phyloP scores from a whole-genome alignment of 192 early-diverging fungal genomes.

The Jimgerdemannia lactiflua region DNA sequence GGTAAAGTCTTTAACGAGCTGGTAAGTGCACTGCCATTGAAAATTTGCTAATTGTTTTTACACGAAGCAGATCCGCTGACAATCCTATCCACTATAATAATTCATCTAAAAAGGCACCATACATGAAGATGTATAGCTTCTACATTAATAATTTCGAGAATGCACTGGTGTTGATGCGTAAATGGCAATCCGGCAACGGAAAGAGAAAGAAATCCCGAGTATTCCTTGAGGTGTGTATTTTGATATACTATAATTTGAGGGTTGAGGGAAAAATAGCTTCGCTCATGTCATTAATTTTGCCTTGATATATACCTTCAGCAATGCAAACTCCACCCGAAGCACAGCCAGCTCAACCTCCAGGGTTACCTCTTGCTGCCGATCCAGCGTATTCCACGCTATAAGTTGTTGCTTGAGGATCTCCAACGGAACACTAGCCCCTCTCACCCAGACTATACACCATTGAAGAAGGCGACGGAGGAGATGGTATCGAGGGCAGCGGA shows the following conservation, averaged over 20 bases:
- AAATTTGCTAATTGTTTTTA: no score
- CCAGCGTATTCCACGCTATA: slow-evolving; percentile 90
- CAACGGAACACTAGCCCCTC: slow-evolving; percentile 60
- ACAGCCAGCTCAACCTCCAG: slow-evolving; percentile 79
- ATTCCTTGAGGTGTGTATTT: slow-evolving; percentile 32
- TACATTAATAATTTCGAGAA: slow-evolving; percentile 87
- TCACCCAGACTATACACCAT: slow-evolving; percentile 71
- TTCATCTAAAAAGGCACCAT: slow-evolving; percentile 45
- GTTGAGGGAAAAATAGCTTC: no score
- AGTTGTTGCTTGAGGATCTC: slow-evolving; percentile 73
- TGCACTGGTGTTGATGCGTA: slow-evolving; percentile 57
- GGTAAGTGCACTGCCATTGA: no score
- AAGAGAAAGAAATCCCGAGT: slow-evolving; percentile 32
- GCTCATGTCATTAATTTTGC: no score
- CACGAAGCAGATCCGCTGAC: no score
- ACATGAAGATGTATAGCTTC: slow-evolving; percentile 80
- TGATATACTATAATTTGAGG: no score
- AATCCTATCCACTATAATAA: no score
- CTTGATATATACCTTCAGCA: slow-evolving; percentile 31
- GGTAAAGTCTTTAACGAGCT: slow-evolving; percentile 74
- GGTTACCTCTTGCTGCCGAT: slow-evolving; percentile 84
- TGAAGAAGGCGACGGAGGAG: slow-evolving; percentile 59
- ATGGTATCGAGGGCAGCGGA: slow-evolving; percentile 66
- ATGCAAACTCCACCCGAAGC: slow-evolving; percentile 52
- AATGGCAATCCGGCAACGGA: slow-evolving; percentile 19